Conservation (phyloP, 352 stramenopile genomes). For the Aphanomyces astaci region DNA sequence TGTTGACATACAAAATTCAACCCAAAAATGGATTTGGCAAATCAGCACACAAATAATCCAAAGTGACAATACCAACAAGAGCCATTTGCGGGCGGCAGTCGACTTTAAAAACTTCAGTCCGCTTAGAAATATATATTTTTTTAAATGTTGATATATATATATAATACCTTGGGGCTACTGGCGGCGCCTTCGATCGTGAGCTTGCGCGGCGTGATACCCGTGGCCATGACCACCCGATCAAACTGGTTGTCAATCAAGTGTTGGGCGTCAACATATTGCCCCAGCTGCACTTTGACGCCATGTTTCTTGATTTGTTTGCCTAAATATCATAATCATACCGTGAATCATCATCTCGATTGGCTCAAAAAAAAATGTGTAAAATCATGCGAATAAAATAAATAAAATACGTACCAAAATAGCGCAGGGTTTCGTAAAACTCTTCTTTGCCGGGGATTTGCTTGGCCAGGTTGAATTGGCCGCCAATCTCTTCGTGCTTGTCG, state of each 20-base stretch:
- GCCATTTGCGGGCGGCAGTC: too few relatives aligned
- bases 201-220: slow-evolving; percentile 86
- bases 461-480: slow-evolving; percentile 96
- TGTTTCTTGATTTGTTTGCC: slow-evolving; percentile 77
- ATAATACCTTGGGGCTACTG: slow-evolving; percentile 74
- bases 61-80: too few relatives aligned
- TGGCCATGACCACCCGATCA: slow-evolving; percentile 94
- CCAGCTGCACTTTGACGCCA: slow-evolving; percentile 76
- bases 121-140: too few relatives aligned
- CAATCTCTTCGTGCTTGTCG: slow-evolving; percentile 80
- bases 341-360: too few relatives aligned
- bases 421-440: slow-evolving; percentile 96
- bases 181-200: slow-evolving; percentile 85
- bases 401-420: slow-evolving; percentile 78
- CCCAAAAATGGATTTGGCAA: neutral
- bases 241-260: slow-evolving; percentile 50
- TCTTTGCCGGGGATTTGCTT: slow-evolving; percentile 96
- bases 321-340: neutral
- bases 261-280: slow-evolving; percentile 37
- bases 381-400: neutral
- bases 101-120: too few relatives aligned
- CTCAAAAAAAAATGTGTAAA: too few relatives aligned
- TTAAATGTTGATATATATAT: too few relatives aligned
- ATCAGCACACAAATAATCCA: too few relatives aligned
- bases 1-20: neutral